These are phyloP conservation scores for Dioscorea cayenensis DNA, from an alignment of 116 monocot genomes.

Conservation along the genomic window DNA sequence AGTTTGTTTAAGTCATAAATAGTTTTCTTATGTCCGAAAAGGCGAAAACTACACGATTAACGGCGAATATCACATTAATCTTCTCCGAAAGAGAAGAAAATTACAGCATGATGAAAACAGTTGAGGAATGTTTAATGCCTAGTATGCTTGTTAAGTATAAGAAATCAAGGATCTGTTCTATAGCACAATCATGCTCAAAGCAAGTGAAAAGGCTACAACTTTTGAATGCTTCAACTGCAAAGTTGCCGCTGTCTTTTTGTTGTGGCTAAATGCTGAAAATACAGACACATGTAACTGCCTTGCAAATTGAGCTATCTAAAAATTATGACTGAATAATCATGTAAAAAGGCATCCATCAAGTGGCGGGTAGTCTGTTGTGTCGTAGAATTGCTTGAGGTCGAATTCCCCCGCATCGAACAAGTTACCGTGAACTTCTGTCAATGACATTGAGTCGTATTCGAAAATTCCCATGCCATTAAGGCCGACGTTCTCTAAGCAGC, in stretches of 20 bases:
- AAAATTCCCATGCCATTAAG: constrained; percentile 40
- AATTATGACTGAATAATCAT: constrained; percentile 1
- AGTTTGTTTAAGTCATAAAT: no score
- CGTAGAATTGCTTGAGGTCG: constrained; percentile 43
- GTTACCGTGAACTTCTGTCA: constrained; percentile 27
- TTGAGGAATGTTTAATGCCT: background rate
- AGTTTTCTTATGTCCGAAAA: no score
- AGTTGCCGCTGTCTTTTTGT: background rate
- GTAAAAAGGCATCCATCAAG: constrained; percentile 58
- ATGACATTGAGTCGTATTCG: constrained; percentile 22
- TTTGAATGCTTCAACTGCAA: constrained; percentile 6
- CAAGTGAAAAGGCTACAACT: constrained; percentile 16
- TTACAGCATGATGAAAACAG: background rate
- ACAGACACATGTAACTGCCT: background rate
- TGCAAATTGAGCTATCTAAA: constrained; percentile 2
- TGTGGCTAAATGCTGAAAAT: background rate
- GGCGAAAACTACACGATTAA: no score
- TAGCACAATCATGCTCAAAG: constrained; percentile 15
- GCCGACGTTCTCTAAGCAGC: constrained; percentile 48
- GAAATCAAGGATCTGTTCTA: constrained; percentile 10
- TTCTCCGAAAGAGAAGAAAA: background rate
- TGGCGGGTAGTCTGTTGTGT: constrained; percentile 37
- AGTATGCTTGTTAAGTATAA: constrained; percentile 13
- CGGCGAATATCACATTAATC: no score
- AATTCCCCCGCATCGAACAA: constrained; percentile 50